Percentiles rank a stretch among this genome's conserved stretches.
phyloP scores from a whole-genome alignment of 768 basidiomycete species.

The Amylocystis lapponica region DNA sequence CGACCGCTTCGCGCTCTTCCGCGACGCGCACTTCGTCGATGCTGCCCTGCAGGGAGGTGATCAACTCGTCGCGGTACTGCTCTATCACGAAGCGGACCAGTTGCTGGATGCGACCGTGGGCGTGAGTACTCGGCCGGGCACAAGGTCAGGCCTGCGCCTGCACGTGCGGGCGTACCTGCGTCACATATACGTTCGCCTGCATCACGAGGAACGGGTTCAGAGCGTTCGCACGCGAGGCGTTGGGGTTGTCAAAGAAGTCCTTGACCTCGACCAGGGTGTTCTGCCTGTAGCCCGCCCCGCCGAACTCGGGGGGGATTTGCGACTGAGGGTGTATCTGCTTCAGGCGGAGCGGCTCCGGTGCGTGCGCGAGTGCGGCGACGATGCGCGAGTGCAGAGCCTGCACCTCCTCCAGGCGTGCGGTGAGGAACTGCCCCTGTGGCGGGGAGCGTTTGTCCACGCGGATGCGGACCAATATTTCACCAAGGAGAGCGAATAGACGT shows the following conservation, averaged over 20 bases:
- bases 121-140: conserved; percentile 1
- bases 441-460: conserved; percentile 84
- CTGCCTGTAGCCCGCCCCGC: conserved; percentile 70
- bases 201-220: conserved; percentile 88
- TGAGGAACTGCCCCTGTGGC: conserved; percentile 80
- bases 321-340: conserved; percentile 49
- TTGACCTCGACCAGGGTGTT: conserved; percentile 85
- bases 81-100: conserved; percentile 89
- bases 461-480: conserved; percentile 83
- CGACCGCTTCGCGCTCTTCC: conserved; percentile 77
- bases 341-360: conserved; percentile 69
- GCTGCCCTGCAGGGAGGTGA: conserved; percentile 58
- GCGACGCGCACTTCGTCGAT: conserved; percentile 61
- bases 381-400: conserved; percentile 75
- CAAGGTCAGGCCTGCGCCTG: conserved; percentile 1
- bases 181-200: conserved; percentile 90
- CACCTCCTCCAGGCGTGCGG: conserved; percentile 79
- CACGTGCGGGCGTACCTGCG: conserved; percentile 66
- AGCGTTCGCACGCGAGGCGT: conserved; percentile 78
- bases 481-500: conserved; percentile 78
- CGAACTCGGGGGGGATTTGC: conserved; percentile 52
- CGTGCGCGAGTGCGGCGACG: conserved; percentile 64
- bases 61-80: conserved; percentile 85
- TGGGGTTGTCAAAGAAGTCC: conserved; percentile 89
- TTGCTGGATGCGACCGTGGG: conserved; percentile 49